Base-by-base conservation (phyloP, 2,329 filamentous ascomycete species). In the Neocucurbitaria cava region DNA sequence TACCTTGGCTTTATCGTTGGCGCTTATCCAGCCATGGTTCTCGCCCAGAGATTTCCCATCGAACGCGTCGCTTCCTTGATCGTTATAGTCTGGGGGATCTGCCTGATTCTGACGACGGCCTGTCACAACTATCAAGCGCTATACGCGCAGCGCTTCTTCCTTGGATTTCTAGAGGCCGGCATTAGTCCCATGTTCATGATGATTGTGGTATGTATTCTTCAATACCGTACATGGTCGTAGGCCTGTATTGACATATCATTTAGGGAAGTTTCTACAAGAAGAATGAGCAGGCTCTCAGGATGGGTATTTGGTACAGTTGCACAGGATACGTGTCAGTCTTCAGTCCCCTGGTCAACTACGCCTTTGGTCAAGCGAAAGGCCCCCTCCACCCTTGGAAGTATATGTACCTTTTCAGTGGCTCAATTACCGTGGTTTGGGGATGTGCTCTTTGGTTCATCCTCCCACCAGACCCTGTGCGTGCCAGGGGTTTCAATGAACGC, bases 221-320 rank as follows among this genome's bases (percentile, higher is more conserved):
- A 2, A 26, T 26, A 26, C 9, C 24, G 24, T 26, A 26, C 9
- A 26, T 11, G 28, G 28, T 11, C 28, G 10, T n/a, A n/a, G n/a
- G 11, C 28, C 5, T 11, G 28, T 15, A 11, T 31, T 31, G 28
- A 31, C 28, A 31, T 11, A 49, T 59, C 13, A 79, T 85, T 49
- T 85, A 82, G 0, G 77, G 77, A 5, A 83, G 83, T 76, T 84
- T 81, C 79, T 83, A 83, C 56, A 81, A 80, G 55, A 76, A 78
- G 58, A 64, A 71, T 8, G 86, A 89, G 63, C 87, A 89, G 66
- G 85, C 86, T 0, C 69, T 86, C 21, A 79, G 87, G 1, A 81
- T 87, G 5, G 85, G 86, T 0, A 59, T 59, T 0, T 89, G 86
- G 86, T 89, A 89, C 59, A 78, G 83, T 2, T 87, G 84, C 2